These are phyloP conservation scores for Venustampulla echinocandica DNA, from an alignment of 495 filamentous ascomycete genomes.

Conservation along the genomic window DNA sequence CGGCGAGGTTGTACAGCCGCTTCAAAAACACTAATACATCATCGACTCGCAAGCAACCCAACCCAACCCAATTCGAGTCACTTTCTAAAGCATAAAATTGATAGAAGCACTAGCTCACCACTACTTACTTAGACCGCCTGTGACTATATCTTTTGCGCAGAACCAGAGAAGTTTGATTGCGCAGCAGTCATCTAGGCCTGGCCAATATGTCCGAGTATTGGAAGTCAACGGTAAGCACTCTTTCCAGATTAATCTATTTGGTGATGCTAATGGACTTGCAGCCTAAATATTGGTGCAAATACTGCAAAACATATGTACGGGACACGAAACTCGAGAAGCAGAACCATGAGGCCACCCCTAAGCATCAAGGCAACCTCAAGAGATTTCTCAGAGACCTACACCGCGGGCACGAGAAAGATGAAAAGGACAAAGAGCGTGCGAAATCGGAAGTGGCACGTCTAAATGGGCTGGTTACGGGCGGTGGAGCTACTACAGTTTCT, in stretches of 20 bases:
- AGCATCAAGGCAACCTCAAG: conserved; percentile 83
- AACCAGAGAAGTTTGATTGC: too few relatives aligned
- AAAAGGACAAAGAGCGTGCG: conserved; percentile 70
- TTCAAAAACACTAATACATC: too few relatives aligned
- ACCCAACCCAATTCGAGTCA: too few relatives aligned
- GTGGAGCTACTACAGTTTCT: conserved; percentile 11
- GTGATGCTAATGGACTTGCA: conserved; percentile 26
- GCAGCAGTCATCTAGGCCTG: too few relatives aligned
- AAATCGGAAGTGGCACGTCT: conserved; percentile 80
- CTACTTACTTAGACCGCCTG: too few relatives aligned
- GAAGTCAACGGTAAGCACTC: conserved; percentile 74
- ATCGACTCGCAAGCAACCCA: too few relatives aligned
- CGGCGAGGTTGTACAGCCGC: too few relatives aligned
- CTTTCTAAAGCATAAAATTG: too few relatives aligned
- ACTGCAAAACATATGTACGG: conserved; percentile 83
- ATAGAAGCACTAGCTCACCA: too few relatives aligned
- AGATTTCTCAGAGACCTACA: conserved; percentile 85
- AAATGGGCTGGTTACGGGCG: conserved; percentile 59
- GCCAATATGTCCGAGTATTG: conserved; percentile 95
- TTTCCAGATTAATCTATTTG: not conserved
- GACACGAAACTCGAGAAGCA: conserved; percentile 84
- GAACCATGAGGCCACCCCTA: conserved; percentile 83
- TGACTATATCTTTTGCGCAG: too few relatives aligned
- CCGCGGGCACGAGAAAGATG: conserved; percentile 65
- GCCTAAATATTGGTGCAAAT: conserved; percentile 95